A percentile compares a stretch with the other conserved stretches of the same genome.
Evolutionary conservation across 805 yeast genomes (phyloP).

Genomic region (Saitoella complicata): DNA sequence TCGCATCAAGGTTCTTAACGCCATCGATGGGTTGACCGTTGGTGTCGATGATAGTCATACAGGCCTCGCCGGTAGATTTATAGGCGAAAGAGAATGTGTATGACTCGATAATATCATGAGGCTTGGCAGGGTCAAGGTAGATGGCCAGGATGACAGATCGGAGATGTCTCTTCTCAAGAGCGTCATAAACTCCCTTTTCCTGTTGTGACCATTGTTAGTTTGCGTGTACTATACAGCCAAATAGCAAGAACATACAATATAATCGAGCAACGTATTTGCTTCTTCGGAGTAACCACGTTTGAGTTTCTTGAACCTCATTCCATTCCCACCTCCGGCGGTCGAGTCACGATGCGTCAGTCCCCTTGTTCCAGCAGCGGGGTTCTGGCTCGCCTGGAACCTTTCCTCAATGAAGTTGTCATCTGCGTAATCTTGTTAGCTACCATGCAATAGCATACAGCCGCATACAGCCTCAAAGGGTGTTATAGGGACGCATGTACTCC

Average conservation of each 20-base stretch:
- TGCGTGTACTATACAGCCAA: no score
- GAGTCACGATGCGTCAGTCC: conserved; percentile 16
- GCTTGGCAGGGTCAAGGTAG: conserved; percentile 27
- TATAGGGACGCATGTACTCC: background rate
- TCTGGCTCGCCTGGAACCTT: conserved; percentile 25
- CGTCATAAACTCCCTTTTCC: conserved; percentile 30
- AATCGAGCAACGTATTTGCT: conserved; percentile 34
- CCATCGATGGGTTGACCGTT: conserved; percentile 14
- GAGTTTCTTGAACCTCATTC: conserved; percentile 34
- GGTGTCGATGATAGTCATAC: conserved; percentile 15
- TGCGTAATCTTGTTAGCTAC: no score
- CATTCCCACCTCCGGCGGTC: conserved; percentile 1
- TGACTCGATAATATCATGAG: conserved; percentile 31
- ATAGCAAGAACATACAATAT: conserved; percentile 26
- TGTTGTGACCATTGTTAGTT: no score
- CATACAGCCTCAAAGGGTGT: conserved; percentile 33
- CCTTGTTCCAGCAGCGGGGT: conserved; percentile 8
- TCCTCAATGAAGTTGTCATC: conserved; percentile 38
- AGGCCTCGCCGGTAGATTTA: conserved; percentile 10
- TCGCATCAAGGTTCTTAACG: conserved; percentile 19
- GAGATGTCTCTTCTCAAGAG: conserved; percentile 28
- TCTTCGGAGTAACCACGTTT: conserved; percentile 30
- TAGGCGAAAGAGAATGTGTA: conserved; percentile 36
- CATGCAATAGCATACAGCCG: conserved; percentile 8
- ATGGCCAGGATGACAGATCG: conserved; percentile 32